Conservation (phyloP, 768 basidiomycete species). For the Roridomyces roridus region DNA sequence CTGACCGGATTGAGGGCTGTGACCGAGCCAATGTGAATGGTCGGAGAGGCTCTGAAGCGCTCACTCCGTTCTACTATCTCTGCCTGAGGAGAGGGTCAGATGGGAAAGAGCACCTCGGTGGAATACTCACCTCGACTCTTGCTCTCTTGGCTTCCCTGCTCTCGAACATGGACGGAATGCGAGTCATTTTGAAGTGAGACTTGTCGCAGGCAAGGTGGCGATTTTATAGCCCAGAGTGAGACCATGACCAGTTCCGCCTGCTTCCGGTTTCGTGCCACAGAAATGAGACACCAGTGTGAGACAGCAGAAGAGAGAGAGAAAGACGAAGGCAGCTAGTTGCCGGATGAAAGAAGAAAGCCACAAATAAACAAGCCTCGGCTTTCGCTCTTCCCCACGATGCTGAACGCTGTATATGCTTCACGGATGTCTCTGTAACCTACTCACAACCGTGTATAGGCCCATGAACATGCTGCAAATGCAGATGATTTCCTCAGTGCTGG, state of each 20-base stretch:
- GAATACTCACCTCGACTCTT: constrained; percentile 14
- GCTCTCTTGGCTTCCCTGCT: constrained; percentile 14
- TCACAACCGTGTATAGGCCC: constrained; percentile 57
- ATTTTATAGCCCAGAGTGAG: constrained; percentile 7
- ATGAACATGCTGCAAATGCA: constrained; percentile 82
- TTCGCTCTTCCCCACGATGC: constrained; percentile 1
- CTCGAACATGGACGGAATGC: constrained; percentile 17
- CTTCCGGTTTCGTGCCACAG: no score
- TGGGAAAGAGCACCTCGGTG: neutral
- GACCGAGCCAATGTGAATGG: constrained; percentile 11
- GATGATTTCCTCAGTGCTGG: constrained; percentile 74
- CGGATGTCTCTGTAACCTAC: neutral
- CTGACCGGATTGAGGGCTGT: constrained; percentile 21
- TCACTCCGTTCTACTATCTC: constrained; percentile 18
- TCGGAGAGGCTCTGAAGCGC: constrained; percentile 19
- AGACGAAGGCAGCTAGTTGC: no score
- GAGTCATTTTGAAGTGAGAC: constrained; percentile 3
- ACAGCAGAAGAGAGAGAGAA: no score
- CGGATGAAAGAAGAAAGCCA: neutral
- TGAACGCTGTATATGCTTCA: constrained; percentile 12
- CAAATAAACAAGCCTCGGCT: neutral
- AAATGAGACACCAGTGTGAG: neutral
- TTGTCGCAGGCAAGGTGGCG: neutral
- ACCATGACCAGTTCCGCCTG: constrained; percentile 10
- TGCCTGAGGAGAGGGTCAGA: constrained; percentile 8